Evolutionary conservation across 768 basidiomycete genomes (phyloP).

Genomic region (Boletus patriciae): DNA sequence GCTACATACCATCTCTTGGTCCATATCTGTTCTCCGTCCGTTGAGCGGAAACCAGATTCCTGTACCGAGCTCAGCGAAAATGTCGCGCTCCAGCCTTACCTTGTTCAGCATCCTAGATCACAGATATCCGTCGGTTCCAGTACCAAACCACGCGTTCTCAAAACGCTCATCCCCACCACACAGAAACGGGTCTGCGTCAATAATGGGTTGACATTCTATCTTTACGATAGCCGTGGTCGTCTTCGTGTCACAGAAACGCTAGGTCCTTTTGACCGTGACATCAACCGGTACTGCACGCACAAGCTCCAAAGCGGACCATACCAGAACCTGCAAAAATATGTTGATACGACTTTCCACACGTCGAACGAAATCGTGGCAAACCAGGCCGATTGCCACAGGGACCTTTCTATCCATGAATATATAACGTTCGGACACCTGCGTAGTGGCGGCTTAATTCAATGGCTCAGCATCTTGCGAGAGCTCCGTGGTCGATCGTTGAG

Average conservation of each 20-base stretch:
- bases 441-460: constrained; percentile 44
- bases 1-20: constrained; percentile 40
- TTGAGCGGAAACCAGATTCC: not conserved
- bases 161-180: constrained; percentile 11
- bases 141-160: constrained; percentile 14
- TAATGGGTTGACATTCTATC: constrained; percentile 32
- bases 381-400: constrained; percentile 41
- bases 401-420: constrained; percentile 45
- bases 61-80: constrained; percentile 19
- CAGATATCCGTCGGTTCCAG: constrained; percentile 23
- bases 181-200: constrained; percentile 29
- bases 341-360: constrained; percentile 37
- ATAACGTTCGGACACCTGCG: constrained; percentile 46
- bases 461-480: constrained; percentile 49
- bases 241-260: constrained; percentile 18
- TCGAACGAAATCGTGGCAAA: constrained; percentile 44
- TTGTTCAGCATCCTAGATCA: constrained; percentile 14
- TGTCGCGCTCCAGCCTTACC: constrained; percentile 7
- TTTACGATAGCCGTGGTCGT: constrained; percentile 25
- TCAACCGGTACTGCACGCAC: constrained; percentile 33
- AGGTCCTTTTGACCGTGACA: not conserved
- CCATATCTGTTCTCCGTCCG: constrained; percentile 32
- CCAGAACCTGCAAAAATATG: constrained; percentile 34
- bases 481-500: constrained; percentile 38
- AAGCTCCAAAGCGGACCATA: constrained; percentile 37